Base-by-base conservation (phyloP, 306 rosid species). In the Vicia sativa region DNA sequence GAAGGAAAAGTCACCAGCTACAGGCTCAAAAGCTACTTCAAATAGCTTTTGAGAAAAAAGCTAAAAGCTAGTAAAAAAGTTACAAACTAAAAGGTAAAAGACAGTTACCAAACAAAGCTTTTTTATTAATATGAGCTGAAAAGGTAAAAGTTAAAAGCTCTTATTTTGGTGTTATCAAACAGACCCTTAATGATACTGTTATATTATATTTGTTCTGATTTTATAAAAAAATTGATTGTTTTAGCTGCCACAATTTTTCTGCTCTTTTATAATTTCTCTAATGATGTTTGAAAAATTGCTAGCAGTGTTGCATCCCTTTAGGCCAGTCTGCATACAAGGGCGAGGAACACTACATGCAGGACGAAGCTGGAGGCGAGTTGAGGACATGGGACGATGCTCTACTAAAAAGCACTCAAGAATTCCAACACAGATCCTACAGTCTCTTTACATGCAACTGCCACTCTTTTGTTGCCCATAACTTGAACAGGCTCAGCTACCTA, bases 401-500 rank as follows among this genome's bases (percentile, higher is more conserved):
- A 19, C 72, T 48, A 75, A 87, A 87, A 79, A 80, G 92, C 82
- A 90, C 91, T 45, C 95, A 82, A 69, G 99, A 90, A 74, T 95
- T 85, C 74, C 99, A 95, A 25, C 96, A 95, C 74, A 89, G 84
- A 57, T 45, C 92, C 44, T 90, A 95, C 83, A 95, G 79, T 74
- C 82, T 90, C 37, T 81, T 95, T 21, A 88, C 99, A 6, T 90
- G 99, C 88, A 90, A 95, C 69, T 90, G 97, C 67, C 99, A 90
- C 65, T 93, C 96, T 3, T 93, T 93, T 76, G 99, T 93, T 56
- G 99, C 95, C 70, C 87, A 90, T 75, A 90, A 81, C 71, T 83
- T 90, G 54, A 93, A 93, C 81, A 85, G 92, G 84, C 68, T 90
- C 79, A 80, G 80, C 23, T 88, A 83, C 79, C 61, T 60, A n/a